Percentiles rank a stretch among this genome's conserved stretches.
phyloP scores from a whole-genome alignment of 2,329 filamentous ascomycete species.

The Ophiostoma ulmi region DNA sequence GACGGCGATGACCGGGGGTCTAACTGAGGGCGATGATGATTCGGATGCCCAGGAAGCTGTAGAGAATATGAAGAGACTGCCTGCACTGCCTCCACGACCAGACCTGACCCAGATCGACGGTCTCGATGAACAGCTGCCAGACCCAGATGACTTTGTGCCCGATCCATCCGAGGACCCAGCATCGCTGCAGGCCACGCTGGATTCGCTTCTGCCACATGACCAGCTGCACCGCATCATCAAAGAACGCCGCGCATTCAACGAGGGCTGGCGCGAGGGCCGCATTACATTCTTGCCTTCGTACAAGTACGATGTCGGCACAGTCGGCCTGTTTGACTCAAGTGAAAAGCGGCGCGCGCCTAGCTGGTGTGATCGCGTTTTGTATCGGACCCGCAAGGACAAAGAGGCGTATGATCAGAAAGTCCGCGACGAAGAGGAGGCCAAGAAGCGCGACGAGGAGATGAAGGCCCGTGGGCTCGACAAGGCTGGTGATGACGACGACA shows the following conservation, averaged over 20 bases:
- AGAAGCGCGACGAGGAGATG: slow-evolving; percentile 78
- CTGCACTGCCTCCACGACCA: slow-evolving; percentile 27
- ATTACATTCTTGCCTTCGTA: slow-evolving; percentile 92
- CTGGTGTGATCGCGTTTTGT: slow-evolving; percentile 95
- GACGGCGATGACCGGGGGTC: slow-evolving; percentile 31
- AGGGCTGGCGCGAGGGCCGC: slow-evolving; percentile 85
- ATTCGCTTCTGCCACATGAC: slow-evolving; percentile 83
- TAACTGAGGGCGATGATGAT: slow-evolving; percentile 22
- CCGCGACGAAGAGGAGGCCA: slow-evolving; percentile 60
- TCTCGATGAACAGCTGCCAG: slow-evolving; percentile 40
- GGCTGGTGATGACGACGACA: slow-evolving; percentile 69
- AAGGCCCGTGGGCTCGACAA: slow-evolving; percentile 70
- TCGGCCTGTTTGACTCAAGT: slow-evolving; percentile 88
- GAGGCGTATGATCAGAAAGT: slow-evolving; percentile 59
- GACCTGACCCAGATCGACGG: background rate
- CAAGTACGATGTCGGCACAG: slow-evolving; percentile 94
- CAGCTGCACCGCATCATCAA: slow-evolving; percentile 73
- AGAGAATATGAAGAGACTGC: slow-evolving; percentile 32
- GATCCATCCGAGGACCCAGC: slow-evolving; percentile 72
- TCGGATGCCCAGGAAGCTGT: background rate
- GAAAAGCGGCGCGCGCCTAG: slow-evolving; percentile 90
- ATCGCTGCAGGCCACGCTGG: slow-evolving; percentile 81
- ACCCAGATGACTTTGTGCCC: slow-evolving; percentile 61
- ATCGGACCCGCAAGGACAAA: slow-evolving; percentile 67
- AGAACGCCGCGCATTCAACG: slow-evolving; percentile 73